These are phyloP conservation scores for Hypoxylon sp. DNA, from an alignment of 2,329 filamentous ascomycete genomes.

Conservation along the genomic window DNA sequence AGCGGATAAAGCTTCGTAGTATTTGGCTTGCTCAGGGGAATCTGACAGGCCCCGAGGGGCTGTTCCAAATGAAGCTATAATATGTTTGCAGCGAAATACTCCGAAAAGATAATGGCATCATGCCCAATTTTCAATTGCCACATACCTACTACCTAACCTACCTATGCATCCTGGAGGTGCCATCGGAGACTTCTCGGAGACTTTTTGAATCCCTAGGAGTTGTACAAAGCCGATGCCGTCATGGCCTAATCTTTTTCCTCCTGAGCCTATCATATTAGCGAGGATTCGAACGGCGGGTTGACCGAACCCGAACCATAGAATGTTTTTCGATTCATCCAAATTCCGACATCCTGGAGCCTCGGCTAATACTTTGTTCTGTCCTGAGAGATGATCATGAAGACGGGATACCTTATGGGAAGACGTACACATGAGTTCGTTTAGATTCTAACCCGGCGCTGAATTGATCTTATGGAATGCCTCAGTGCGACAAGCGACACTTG, in stretches of 20 bases:
- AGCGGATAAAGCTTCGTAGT: not conserved
- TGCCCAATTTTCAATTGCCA: not conserved
- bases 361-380: not conserved
- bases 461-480: not conserved
- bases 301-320: not conserved
- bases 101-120: not conserved
- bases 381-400: not conserved
- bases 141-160: not conserved
- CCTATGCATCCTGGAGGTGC: not conserved
- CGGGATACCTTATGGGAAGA: not conserved
- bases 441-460: not conserved
- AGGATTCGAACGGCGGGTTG: not conserved
- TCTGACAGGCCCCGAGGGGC: not conserved
- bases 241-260: not conserved
- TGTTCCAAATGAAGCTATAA: not conserved
- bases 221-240: not conserved
- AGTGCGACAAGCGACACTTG: not conserved
- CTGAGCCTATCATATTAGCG: no score
- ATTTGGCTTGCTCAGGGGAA: not conserved
- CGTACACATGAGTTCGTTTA: not conserved
- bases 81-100: not conserved
- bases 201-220: slow-evolving; percentile 1
- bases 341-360: not conserved
- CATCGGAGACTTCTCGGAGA: slow-evolving; percentile 20
- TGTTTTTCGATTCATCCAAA: not conserved